phyloP scores from a whole-genome alignment of 23 red algal species.

The Agarophyton chilense region DNA sequence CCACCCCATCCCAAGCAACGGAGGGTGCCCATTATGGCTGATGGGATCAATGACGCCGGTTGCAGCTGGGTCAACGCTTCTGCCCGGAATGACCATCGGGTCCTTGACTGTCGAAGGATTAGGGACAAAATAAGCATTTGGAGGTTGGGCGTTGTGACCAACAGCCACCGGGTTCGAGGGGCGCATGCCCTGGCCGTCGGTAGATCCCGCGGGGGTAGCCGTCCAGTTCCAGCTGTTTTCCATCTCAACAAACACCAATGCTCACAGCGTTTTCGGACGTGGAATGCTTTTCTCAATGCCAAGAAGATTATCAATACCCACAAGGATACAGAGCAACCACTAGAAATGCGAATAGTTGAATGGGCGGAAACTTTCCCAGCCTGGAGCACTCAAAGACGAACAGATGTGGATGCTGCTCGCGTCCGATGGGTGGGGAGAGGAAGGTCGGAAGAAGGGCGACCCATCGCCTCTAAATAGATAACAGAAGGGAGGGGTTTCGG shows the following conservation, averaged over 20 bases:
- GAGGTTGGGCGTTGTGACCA: neutral
- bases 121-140: neutral
- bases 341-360: neutral
- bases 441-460: too few relatives aligned
- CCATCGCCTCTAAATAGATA: neutral
- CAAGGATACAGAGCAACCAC: neutral
- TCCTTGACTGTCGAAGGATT: neutral
- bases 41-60: too few relatives aligned
- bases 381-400: too few relatives aligned
- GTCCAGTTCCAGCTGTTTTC: neutral
- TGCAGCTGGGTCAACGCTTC: neutral
- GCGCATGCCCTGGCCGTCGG: neutral
- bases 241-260: neutral
- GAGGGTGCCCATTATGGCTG: neutral
- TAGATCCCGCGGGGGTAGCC: neutral
- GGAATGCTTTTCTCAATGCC: neutral
- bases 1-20: neutral
- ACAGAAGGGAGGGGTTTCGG: neutral
- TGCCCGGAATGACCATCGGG: neutral
- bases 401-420: neutral
- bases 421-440: neutral
- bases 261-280: neutral
- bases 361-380: neutral
- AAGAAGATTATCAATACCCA: neutral
- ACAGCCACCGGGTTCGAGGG: neutral